phyloP scores from a whole-genome alignment of 495 filamentous ascomycete genomes.

The Staphylotrichum longicolle region DNA sequence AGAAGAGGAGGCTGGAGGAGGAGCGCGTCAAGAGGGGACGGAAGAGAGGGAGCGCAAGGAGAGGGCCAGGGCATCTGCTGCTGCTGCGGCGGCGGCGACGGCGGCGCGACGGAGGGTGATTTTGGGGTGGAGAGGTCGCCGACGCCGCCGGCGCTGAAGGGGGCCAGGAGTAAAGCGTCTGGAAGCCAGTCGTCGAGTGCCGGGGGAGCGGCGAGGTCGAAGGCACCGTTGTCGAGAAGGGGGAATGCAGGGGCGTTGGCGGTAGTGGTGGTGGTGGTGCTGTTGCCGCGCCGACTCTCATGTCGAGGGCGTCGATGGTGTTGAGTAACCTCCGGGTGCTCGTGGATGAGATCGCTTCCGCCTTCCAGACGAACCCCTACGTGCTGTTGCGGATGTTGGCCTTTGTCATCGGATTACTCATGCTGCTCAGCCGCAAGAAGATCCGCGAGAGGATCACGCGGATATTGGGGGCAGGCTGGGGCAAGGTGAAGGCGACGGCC shows the following conservation, averaged over 20 bases:
- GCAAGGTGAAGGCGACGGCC: conserved; percentile 78
- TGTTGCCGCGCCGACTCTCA: conserved; percentile 40
- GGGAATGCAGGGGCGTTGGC: conserved; percentile 1
- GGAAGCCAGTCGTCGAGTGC: conserved; percentile 13
- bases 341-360: conserved; percentile 58
- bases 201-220: conserved; percentile 24
- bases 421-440: conserved; percentile 70
- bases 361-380: conserved; percentile 69
- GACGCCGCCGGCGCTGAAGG: neutral
- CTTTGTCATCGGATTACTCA: conserved; percentile 76
- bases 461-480: conserved; percentile 68
- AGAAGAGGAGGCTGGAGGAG: conserved; percentile 47
- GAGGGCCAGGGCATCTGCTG: neutral
- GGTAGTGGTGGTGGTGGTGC: conserved; percentile 15
- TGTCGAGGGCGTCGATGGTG: conserved; percentile 49
- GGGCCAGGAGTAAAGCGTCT: neutral
- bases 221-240: conserved; percentile 30
- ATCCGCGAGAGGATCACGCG: conserved; percentile 71
- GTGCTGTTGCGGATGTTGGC: conserved; percentile 70
- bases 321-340: conserved; percentile 58
- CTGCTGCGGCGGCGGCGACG: conserved; percentile 17
- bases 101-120: conserved; percentile 15
- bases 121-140: conserved; percentile 13
- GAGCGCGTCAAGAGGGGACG: conserved; percentile 39
- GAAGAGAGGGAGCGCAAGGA: conserved; percentile 28